These are phyloP conservation scores for Albophoma yamanashiensis DNA, from an alignment of 2,329 filamentous ascomycete genomes.

Conservation along the genomic window DNA sequence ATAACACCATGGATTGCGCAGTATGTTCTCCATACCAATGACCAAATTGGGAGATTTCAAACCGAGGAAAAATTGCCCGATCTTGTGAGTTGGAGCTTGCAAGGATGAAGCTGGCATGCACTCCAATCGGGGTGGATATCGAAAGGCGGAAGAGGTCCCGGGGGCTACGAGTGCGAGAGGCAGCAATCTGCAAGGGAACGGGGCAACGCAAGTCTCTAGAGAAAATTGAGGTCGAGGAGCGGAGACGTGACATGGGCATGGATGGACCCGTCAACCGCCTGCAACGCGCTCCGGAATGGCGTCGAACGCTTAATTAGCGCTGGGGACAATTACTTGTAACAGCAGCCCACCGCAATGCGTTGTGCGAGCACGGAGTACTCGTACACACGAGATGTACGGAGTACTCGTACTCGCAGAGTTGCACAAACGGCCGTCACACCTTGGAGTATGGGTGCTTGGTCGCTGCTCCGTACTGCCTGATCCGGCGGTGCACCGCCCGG, in stretches of 20 bases:
- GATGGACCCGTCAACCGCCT: not conserved
- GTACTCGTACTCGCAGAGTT: not conserved
- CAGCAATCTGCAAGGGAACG: not conserved
- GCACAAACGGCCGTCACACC: not conserved
- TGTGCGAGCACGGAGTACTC: too few species aligned
- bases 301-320: not conserved
- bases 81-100: not conserved
- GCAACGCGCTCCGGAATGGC: not conserved
- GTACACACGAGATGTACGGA: not conserved
- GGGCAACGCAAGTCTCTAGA: not conserved
- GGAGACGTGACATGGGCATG: conserved; percentile 1
- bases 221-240: not conserved
- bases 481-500: not conserved
- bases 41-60: not conserved
- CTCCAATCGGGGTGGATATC: not conserved
- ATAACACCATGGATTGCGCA: not conserved
- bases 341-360: not conserved
- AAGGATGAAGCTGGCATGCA: not conserved
- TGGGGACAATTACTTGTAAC: not conserved
- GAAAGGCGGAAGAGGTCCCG: not conserved
- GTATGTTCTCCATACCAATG: not conserved
- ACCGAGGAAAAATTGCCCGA: not conserved
- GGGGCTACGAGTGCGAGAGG: not conserved
- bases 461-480: not conserved
- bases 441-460: not conserved